Evolutionary conservation across 441 rosid species (phyloP), one percentile per base, ranked within the genome.

Genomic region (Populus hybrid): DNA sequence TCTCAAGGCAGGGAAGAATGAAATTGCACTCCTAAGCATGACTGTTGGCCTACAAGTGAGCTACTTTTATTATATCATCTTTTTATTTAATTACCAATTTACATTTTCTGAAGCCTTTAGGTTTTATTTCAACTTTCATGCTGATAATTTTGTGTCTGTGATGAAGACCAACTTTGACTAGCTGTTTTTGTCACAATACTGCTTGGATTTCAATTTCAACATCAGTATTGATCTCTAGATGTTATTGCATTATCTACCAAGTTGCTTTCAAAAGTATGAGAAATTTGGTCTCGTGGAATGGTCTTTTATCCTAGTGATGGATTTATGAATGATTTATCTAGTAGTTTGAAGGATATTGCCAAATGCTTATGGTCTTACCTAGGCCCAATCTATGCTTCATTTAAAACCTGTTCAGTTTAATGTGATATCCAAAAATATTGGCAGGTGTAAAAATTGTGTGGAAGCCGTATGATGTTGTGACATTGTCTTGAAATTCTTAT

Each of bases 11-110:
- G 98, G 98, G 50, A 86, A 86, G 85, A 97, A 97, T 78, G 93
- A 88, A 42, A 89, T 96, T 72, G 91, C 93, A 76, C 71, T 96
- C 64, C 85, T 96, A 66, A 91, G 98, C 87, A 87, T 94, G 96
- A 89, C 95, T 7, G 97, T 97, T 77, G 99, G 99, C 83, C 85
- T 93, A 69, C 91, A 85, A 83, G 99, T 97, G 82, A 88, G 90
- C 69, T 72, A 23, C 74, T 68, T 67, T 40, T 81, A 70, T 73
- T 72, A 24, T 30, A 50, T 40, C 50, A 40, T 40, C 23, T 67
- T 73, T 68, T 6, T 21, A 35, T 28, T 28, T 75, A 23, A 14
- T 20, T 65, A 38, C 35, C 14, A 28, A 8, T 30, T 18, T 70
- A n/a, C 14, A 20, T 46, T 63, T 63, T 32, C 11, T 65, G 66